Evolutionary conservation across 73 alveolate genomes (phyloP), one percentile per base, ranked within the genome.

Genomic region (Stentor coeruleus): DNA sequence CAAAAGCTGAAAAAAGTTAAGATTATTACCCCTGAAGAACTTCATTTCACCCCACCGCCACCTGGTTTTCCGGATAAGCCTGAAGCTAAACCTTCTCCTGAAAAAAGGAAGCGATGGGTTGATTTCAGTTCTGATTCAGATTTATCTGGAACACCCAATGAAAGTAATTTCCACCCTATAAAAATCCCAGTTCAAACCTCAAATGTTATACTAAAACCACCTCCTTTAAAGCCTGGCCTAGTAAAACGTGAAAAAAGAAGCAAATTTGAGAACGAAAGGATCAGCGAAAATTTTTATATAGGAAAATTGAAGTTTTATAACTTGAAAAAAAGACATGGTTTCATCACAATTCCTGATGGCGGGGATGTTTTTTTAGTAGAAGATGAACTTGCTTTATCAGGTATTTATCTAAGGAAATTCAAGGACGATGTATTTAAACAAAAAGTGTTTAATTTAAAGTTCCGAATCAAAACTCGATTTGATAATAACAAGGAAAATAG

Each of bases 181-280:
- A 57, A 57, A 57, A 57, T 31, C 15, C 73, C 73, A 57, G 73
- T 57, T n/a, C 15, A 57, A 57, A 57, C 35, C 2, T 20, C n/a
- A n/a, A n/a, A n/a, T n/a, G n/a, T n/a, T n/a, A 57, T 57, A 20
- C 2, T 57, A 31, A 57, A 57, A 57, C 15, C 35, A 20, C 73
- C 73, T 57, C 73, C 73, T 0, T 31, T 20, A 57, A 57, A 57
- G 73, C 35, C 28, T 57, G 73, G 73, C 15, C 28, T 57, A 57
- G 73, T 57, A 57, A 66, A 66, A 2, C n/a, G 81, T 15, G 81
- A 28, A 36, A 28, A 66, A 66, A 66, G 81, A 36, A 57, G 81
- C n/a, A 0, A 0, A 66, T 66, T 66, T 66, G 30, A 66, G 14
- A 57, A 33, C n/a, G 81, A 66, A 2, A 57, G 20, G 35, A 57